phyloP scores from a whole-genome alignment of 1,284 basidiomycete species.

The Cerrena zonata region DNA sequence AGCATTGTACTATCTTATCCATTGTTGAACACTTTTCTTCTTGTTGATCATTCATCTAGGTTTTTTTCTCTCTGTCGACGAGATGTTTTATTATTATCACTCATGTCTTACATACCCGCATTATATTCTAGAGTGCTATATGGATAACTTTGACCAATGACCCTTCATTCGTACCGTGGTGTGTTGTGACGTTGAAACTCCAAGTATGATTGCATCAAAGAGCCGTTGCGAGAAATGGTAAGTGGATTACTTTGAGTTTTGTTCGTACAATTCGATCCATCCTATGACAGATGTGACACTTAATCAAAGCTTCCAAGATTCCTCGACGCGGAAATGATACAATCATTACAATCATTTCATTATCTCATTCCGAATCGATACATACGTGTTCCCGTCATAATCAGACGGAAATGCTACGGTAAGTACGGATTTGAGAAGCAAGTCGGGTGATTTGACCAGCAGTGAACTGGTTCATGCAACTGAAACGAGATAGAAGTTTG shows the following conservation, averaged over 20 bases:
- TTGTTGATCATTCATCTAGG: not conserved
- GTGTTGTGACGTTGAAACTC: no score
- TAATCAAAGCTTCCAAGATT: no score
- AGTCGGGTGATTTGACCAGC: conserved; percentile 38
- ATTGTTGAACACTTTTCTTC: not conserved
- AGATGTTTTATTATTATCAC: not conserved
- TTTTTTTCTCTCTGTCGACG: not conserved
- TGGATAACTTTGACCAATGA: not conserved
- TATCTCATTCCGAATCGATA: no score
- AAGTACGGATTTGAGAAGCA: conserved; percentile 38
- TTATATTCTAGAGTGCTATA: not conserved
- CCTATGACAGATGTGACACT: no score
- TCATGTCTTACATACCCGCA: not conserved
- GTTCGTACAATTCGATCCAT: no score
- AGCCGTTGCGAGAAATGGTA: no score
- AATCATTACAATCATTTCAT: no score
- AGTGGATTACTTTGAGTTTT: no score
- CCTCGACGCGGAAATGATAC: no score
- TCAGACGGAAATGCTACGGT: conserved; percentile 35
- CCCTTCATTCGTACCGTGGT: no score
- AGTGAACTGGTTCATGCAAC: conserved; percentile 48
- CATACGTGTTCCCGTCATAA: no score
- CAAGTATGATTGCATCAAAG: no score
- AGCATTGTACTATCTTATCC: not conserved
- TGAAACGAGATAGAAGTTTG: conserved; percentile 3